phyloP scores from a whole-genome alignment of 2,329 filamentous ascomycete genomes.

The Monosporascus sp. region DNA sequence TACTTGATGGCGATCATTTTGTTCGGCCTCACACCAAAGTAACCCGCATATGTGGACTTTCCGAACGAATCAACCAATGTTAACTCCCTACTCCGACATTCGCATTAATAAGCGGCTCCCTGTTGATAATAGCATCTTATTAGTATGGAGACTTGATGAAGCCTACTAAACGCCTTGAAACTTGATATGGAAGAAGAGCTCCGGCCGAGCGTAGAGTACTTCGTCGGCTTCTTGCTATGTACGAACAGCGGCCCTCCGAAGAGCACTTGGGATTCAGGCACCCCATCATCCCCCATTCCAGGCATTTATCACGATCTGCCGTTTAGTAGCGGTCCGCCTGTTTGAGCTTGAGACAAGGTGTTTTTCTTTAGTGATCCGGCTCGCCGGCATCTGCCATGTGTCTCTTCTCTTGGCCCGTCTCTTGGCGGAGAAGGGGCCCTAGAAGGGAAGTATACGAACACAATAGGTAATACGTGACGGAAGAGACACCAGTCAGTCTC shows the following conservation, averaged over 20 bases:
- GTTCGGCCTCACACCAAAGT: background rate
- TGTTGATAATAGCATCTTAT: background rate
- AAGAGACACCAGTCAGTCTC: no score
- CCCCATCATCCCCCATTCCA: background rate
- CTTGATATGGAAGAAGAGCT: background rate
- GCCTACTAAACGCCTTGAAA: background rate
- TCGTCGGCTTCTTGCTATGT: no score
- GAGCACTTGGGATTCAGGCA: background rate
- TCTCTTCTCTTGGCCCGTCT: no score
- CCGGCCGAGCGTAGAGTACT: background rate
- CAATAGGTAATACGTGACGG: no score
- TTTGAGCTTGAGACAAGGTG: background rate
- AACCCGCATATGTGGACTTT: background rate
- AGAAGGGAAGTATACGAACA: no score
- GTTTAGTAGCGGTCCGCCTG: background rate
- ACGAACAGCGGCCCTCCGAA: background rate
- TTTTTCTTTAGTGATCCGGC: background rate
- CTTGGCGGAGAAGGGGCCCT: no score
- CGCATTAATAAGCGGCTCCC: background rate
- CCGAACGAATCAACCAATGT: no score
- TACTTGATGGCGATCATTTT: no score
- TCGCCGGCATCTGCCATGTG: no score
- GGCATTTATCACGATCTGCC: background rate
- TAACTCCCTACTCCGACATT: no score
- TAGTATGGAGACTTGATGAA: background rate